Conservation (phyloP, 2,329 filamentous ascomycete species). For the Helminthosporium solani region DNA sequence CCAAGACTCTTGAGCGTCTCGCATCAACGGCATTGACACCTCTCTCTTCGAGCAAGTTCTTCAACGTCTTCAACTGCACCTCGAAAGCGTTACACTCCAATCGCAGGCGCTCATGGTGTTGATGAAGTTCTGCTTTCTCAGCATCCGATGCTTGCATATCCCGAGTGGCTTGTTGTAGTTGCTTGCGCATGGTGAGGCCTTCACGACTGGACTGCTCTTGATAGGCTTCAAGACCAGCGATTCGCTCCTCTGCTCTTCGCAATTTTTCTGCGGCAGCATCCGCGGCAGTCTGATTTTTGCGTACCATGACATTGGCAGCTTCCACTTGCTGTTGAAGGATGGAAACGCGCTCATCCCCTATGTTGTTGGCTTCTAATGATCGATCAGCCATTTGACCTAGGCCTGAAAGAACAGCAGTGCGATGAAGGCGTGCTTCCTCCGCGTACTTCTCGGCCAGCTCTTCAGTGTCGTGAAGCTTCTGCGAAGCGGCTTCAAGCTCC, state of each 20-base stretch:
- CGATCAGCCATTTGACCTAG: slow-evolving; percentile 70
- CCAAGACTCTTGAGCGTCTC: slow-evolving; percentile 69
- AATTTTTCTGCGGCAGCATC: slow-evolving; percentile 85
- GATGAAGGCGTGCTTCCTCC: slow-evolving; percentile 82
- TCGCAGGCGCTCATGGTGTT: slow-evolving; percentile 80
- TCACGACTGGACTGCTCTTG: slow-evolving; percentile 96
- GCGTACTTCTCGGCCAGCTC: slow-evolving; percentile 85
- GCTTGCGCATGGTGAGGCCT: slow-evolving; percentile 82
- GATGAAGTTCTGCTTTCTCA: slow-evolving; percentile 77
- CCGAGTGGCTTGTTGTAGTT: slow-evolving; percentile 79
- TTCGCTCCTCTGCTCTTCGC: slow-evolving; percentile 89
- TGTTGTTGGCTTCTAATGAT: slow-evolving; percentile 53
- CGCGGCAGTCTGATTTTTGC: slow-evolving; percentile 85
- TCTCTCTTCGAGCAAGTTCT: slow-evolving; percentile 86
- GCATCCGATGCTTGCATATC: slow-evolving; percentile 81
- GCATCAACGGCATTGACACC: slow-evolving; percentile 77
- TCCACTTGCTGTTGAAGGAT: slow-evolving; percentile 79
- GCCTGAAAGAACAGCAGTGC: slow-evolving; percentile 76
- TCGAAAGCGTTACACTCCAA: slow-evolving; percentile 91
- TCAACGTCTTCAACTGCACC: slow-evolving; percentile 89
- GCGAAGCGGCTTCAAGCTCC: slow-evolving; percentile 73
- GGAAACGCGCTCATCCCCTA: slow-evolving; percentile 62
- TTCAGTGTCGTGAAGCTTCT: slow-evolving; percentile 80
- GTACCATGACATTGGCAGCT: slow-evolving; percentile 74
- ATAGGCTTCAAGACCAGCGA: slow-evolving; percentile 93